Conservation (phyloP, 176 grass and related monocot species). For the Cocos nucifera region DNA sequence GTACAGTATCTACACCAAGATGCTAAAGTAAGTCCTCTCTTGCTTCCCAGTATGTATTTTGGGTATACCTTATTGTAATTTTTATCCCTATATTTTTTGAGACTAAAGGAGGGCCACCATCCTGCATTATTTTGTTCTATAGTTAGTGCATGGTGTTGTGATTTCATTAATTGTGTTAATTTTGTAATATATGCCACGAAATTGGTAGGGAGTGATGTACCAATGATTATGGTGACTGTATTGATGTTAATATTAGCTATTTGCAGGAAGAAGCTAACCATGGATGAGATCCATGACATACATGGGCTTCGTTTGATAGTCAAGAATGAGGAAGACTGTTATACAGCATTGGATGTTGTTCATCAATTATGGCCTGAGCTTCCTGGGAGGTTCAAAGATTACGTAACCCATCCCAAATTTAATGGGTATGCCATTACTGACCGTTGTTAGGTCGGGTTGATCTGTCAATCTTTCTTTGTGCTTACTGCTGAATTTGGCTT, state of each 20-base stretch:
- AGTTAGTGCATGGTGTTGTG: no score
- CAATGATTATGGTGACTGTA: no score
- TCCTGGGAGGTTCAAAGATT: constrained; percentile 72
- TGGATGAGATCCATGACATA: constrained; percentile 88
- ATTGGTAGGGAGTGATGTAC: no score
- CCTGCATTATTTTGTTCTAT: no score
- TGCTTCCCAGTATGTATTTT: neutral
- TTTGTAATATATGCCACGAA: no score
- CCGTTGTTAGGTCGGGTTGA: neutral
- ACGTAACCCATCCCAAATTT: constrained; percentile 56
- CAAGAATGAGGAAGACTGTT: constrained; percentile 58
- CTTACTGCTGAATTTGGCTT: constrained; percentile 14
- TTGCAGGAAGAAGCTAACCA: constrained; percentile 56
- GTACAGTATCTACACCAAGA: constrained; percentile 84
- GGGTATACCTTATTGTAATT: no score
- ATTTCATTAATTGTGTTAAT: no score
- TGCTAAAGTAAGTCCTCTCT: constrained; percentile 41
- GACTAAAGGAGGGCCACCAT: no score
- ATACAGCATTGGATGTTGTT: constrained; percentile 46
- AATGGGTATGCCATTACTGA: constrained; percentile 42
- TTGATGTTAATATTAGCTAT: neutral
- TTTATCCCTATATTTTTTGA: no score
- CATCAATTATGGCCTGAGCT: constrained; percentile 63
- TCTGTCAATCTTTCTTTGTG: neutral
- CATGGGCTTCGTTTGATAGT: constrained; percentile 72